phyloP scores from a whole-genome alignment of 228 moss, liverwort and hornwort species.

The Sphagnum fallax region DNA sequence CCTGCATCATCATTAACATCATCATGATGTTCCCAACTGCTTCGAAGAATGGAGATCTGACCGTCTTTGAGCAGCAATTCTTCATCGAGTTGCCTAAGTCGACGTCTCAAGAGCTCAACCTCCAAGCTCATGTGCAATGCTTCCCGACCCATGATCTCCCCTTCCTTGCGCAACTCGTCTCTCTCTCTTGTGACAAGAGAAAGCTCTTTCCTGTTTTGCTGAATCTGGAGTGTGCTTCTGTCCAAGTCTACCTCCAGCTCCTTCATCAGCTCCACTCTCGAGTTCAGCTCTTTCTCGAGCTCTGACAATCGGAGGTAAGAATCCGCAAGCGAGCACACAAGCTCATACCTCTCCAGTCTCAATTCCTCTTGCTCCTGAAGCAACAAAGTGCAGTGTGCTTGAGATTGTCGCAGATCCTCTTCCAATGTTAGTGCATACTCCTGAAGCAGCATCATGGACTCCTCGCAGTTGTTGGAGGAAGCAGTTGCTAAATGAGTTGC shows the following conservation, averaged over 20 bases:
- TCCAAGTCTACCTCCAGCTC: too few relatives aligned
- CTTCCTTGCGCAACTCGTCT: constrained; percentile 41
- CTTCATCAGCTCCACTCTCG: too few relatives aligned
- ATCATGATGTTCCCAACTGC: constrained; percentile 21
- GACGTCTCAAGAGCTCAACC: constrained; percentile 46
- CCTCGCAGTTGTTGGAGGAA: too few relatives aligned
- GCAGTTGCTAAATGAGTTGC: too few relatives aligned
- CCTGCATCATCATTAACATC: too few relatives aligned
- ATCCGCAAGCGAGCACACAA: constrained; percentile 33
- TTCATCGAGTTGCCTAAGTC: constrained; percentile 46
- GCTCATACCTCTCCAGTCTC: constrained; percentile 27
- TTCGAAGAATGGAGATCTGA: constrained; percentile 50
- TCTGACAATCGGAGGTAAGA: constrained; percentile 33
- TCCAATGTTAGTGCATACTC: constrained; percentile 21
- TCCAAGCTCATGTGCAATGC: constrained; percentile 44
- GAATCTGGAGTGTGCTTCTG: too few relatives aligned
- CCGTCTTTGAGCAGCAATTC: constrained; percentile 58
- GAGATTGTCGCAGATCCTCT: constrained; percentile 29
- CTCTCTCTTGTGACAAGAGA: too few relatives aligned
- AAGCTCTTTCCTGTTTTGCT: too few relatives aligned
- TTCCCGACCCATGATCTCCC: constrained; percentile 40
- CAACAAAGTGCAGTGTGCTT: constrained; percentile 17
- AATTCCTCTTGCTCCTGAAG: constrained; percentile 24
- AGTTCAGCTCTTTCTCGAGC: constrained; percentile 22
- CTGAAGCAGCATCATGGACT: constrained; percentile 10